Conservation (phyloP, 148 eudicot species). For the Dianthus caryophyllus region DNA sequence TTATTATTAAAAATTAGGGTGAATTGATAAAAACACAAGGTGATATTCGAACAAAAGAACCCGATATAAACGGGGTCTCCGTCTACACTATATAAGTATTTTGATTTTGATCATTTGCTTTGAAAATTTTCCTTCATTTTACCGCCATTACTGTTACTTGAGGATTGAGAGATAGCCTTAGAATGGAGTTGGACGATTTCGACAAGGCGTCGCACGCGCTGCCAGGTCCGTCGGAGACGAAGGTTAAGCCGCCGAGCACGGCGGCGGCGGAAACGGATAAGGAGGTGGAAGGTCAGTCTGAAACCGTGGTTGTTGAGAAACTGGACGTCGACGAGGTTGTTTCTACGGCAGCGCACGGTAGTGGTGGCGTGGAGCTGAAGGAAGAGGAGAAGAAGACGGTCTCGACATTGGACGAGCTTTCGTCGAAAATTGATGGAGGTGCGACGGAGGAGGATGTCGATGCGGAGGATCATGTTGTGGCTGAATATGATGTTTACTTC, state of each 20-base stretch:
- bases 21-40: too few species aligned
- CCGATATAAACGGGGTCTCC: too few species aligned
- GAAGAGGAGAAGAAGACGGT: too few species aligned
- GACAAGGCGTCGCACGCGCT: constrained; percentile 34
- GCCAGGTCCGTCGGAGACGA: constrained; percentile 24
- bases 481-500: constrained; percentile 40
- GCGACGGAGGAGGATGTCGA: too few species aligned
- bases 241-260: constrained; percentile 17
- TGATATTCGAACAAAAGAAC: too few species aligned
- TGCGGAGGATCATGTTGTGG: constrained; percentile 32
- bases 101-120: too few species aligned
- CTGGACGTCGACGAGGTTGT: constrained; percentile 10
- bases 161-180: too few species aligned
- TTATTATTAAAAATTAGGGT: too few species aligned
- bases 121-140: too few species aligned
- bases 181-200: constrained; percentile 65
- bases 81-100: too few species aligned
- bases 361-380: neutral
- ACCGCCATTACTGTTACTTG: too few species aligned
- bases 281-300: constrained; percentile 18
- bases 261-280: constrained; percentile 14
- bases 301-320: neutral
- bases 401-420: neutral
- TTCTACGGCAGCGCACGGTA: neutral
- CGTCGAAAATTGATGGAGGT: too few species aligned